Evolutionary conservation across 805 yeast species (phyloP).

Genomic region (Nematodospora valgi): DNA sequence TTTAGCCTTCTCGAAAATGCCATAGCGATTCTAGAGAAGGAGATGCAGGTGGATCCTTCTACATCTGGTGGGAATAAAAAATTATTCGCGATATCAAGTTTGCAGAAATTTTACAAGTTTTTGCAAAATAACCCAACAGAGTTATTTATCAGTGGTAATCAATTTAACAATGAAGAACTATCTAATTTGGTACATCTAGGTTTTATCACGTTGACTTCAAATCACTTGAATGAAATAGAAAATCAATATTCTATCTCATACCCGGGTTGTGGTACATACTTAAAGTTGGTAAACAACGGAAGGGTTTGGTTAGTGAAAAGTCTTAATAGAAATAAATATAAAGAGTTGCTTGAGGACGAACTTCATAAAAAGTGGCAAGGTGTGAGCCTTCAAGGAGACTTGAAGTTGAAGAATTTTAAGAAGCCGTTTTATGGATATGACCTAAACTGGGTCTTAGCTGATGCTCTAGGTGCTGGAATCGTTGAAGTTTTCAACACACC

Average conservation of each 20-base stretch:
- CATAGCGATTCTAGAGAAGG: slow-evolving; percentile 7
- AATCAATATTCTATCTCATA: slow-evolving; percentile 41
- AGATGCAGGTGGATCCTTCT: not conserved
- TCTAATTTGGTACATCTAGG: slow-evolving; percentile 38
- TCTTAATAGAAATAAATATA: slow-evolving; percentile 33
- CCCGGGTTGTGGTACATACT: slow-evolving; percentile 50
- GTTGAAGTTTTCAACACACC: slow-evolving; percentile 53
- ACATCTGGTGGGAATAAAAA: slow-evolving; percentile 7
- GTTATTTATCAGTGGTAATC: slow-evolving; percentile 22
- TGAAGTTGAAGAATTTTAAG: slow-evolving; percentile 37
- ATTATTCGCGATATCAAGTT: slow-evolving; percentile 11
- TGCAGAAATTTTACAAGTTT: slow-evolving; percentile 21
- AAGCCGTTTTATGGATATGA: slow-evolving; percentile 51
- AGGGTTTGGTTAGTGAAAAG: slow-evolving; percentile 41
- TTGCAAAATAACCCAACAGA: slow-evolving; percentile 20
- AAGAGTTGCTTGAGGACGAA: slow-evolving; percentile 42
- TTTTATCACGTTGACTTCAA: slow-evolving; percentile 42
- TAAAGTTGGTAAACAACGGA: slow-evolving; percentile 43
- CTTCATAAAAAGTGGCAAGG: slow-evolving; percentile 47
- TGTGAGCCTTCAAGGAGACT: slow-evolving; percentile 17
- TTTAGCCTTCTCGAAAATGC: slow-evolving; percentile 14
- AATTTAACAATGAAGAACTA: slow-evolving; percentile 24
- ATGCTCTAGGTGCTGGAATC: slow-evolving; percentile 49
- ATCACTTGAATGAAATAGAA: slow-evolving; percentile 42
- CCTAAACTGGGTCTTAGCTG: slow-evolving; percentile 48